Percentiles rank a stretch among this genome's conserved stretches.
Evolutionary conservation across 805 yeast species (phyloP).

Genomic region (Yamadazyma nakazawae): DNA sequence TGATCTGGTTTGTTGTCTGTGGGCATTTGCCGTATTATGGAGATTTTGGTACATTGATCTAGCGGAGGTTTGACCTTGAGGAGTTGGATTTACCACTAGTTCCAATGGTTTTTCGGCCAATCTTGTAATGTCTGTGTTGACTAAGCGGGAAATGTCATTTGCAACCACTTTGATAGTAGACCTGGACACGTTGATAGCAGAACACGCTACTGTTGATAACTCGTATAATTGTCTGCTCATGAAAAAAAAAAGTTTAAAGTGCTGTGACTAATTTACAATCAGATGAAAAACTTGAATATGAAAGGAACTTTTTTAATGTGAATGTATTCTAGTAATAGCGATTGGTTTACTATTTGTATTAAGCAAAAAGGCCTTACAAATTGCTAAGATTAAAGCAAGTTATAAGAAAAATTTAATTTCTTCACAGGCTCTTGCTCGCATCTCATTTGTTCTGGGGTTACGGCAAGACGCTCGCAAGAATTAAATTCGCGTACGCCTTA

Average conservation of each 20-base stretch:
- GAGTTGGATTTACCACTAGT: constrained; percentile 4
- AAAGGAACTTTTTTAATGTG: too few relatives aligned
- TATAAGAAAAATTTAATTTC: not conserved
- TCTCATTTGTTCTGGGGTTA: constrained; percentile 1
- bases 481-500: not conserved
- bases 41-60: constrained; percentile 5
- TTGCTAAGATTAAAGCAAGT: not conserved
- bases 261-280: too few relatives aligned
- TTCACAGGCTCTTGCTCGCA: not conserved
- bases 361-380: not conserved
- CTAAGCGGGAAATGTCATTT: not conserved
- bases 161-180: not conserved
- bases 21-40: constrained; percentile 1
- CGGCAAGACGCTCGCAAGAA: constrained; percentile 1
- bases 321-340: not conserved
- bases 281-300: not conserved
- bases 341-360: not conserved
- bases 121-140: not conserved
- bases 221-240: constrained; percentile 6
- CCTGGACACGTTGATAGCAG: constrained; percentile 1
- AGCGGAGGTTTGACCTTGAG: not conserved
- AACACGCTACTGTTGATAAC: constrained; percentile 2
- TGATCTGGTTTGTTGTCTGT: constrained; percentile 5
- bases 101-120: constrained; percentile 1
- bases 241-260: not conserved